phyloP scores from a whole-genome alignment of 2,329 filamentous ascomycete species.

The Fusarium euwallaceae region DNA sequence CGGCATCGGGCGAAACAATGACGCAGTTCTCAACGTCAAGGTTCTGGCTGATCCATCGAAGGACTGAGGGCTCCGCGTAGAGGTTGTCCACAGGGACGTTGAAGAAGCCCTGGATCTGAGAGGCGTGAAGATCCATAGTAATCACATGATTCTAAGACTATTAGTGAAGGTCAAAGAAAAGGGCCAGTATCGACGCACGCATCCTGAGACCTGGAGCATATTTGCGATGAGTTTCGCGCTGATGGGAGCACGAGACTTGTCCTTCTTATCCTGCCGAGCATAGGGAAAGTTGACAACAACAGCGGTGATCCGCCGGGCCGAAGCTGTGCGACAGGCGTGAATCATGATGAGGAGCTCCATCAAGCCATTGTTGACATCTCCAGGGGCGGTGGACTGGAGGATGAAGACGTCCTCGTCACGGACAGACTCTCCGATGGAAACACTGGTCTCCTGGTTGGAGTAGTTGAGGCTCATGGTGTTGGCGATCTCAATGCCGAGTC shows the following conservation, averaged over 20 bases:
- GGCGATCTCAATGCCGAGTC: conserved; percentile 81
- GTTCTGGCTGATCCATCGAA: conserved; percentile 93
- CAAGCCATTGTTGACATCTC: conserved; percentile 96
- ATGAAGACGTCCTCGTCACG: conserved; percentile 99
- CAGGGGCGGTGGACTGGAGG: conserved; percentile 92
- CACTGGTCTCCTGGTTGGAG: conserved; percentile 88
- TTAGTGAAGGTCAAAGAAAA: conserved; percentile 18
- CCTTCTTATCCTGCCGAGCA: conserved; percentile 97
- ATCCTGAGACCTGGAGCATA: conserved; percentile 95
- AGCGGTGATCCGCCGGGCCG: conserved; percentile 90
- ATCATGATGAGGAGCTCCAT: conserved; percentile 99
- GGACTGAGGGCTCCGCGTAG: conserved; percentile 92
- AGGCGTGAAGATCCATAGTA: conserved; percentile 95
- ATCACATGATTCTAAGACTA: conserved; percentile 70
- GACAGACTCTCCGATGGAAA: conserved; percentile 96
- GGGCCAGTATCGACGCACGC: conserved; percentile 56
- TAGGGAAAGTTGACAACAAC: conserved; percentile 98
- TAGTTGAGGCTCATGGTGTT: conserved; percentile 87
- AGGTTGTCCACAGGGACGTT: conserved; percentile 83
- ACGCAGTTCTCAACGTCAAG: conserved; percentile 85
- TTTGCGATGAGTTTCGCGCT: conserved; percentile 96
- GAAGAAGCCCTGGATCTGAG: conserved; percentile 96
- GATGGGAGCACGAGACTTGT: conserved; percentile 93
- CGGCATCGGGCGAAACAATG: conserved; percentile 94
- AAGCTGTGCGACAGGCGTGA: conserved; percentile 81